A percentile compares a stretch with the other conserved stretches of the same genome.
phyloP scores from a whole-genome alignment of 768 basidiomycete species.

The Tylopilus felleus region DNA sequence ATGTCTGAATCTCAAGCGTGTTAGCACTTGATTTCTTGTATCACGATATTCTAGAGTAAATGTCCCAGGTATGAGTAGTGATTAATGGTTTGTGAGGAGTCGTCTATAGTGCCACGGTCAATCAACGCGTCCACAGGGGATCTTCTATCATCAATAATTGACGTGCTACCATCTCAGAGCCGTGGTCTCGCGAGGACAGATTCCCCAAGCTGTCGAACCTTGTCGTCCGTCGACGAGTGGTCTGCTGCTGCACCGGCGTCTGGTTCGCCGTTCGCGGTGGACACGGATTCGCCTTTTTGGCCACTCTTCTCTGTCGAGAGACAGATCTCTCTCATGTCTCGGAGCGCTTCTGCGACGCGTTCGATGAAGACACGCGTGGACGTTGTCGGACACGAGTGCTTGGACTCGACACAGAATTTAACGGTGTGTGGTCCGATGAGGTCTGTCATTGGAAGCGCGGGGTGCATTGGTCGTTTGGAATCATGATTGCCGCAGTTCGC shows the following conservation, averaged over 20 bases:
- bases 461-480: background rate
- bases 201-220: background rate
- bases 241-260: background rate
- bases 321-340: constrained; percentile 66
- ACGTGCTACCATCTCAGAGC: constrained; percentile 7
- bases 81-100: constrained; percentile 5
- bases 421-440: constrained; percentile 73
- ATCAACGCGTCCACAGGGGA: background rate
- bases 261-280: background rate
- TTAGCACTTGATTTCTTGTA: background rate
- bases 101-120: background rate
- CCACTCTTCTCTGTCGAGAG: constrained; percentile 5
- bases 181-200: constrained; percentile 13
- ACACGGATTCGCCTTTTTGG: constrained; percentile 4
- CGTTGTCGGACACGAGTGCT: constrained; percentile 63
- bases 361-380: constrained; percentile 68
- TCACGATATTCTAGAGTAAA: background rate
- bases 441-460: constrained; percentile 44
- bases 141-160: too few relatives aligned
- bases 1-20: too few relatives aligned
- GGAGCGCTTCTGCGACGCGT: constrained; percentile 57
- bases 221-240: background rate
- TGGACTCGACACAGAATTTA: constrained; percentile 94
- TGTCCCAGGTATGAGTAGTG: constrained; percentile 6
- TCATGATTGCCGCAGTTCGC: background rate